A percentile compares a stretch with the other conserved stretches of the same genome.
Conservation (phyloP, 441 rosid species). For the Jatropha podagrica region DNA sequence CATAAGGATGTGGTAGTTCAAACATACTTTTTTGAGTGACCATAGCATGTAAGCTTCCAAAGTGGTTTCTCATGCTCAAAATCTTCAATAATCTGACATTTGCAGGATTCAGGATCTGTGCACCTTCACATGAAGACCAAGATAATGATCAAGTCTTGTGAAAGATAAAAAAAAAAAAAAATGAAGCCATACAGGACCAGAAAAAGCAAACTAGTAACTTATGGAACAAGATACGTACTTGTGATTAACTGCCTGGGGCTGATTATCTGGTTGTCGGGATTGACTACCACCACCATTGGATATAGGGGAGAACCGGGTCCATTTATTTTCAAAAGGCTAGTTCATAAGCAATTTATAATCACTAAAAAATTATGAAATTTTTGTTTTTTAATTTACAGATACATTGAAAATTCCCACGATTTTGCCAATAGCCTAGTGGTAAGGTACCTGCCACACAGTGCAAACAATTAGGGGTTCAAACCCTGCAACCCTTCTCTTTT, state of each 20-base stretch:
- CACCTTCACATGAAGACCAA: constrained; percentile 44
- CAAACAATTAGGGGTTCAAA: neutral
- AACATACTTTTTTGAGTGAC: constrained; percentile 74
- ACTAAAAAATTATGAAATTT: constrained; percentile 11
- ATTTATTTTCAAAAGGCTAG: constrained; percentile 80
- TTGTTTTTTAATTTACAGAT: constrained; percentile 5
- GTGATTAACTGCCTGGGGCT: constrained; percentile 57
- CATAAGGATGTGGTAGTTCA: neutral
- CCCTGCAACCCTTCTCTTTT: neutral
- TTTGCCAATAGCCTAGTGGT: constrained; percentile 11
- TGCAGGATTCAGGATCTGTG: constrained; percentile 83
- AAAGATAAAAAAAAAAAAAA: neutral
- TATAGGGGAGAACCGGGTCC: constrained; percentile 58
- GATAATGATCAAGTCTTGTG: neutral
- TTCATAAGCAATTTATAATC: constrained; percentile 21
- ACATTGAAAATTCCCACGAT: neutral
- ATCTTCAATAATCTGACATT: constrained; percentile 63
- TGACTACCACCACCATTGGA: constrained; percentile 30
- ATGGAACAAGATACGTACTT: constrained; percentile 38
- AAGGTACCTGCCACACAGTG: constrained; percentile 4
- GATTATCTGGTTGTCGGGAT: constrained; percentile 49
- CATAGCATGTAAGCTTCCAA: constrained; percentile 95
- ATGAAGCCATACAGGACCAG: neutral
- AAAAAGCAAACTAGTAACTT: constrained; percentile 6
- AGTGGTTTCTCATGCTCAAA: constrained; percentile 79